Percentiles rank a stretch among this genome's conserved stretches.
Conservation (phyloP, 495 filamentous ascomycete species). For the Massariosphaeria phaeospora region DNA sequence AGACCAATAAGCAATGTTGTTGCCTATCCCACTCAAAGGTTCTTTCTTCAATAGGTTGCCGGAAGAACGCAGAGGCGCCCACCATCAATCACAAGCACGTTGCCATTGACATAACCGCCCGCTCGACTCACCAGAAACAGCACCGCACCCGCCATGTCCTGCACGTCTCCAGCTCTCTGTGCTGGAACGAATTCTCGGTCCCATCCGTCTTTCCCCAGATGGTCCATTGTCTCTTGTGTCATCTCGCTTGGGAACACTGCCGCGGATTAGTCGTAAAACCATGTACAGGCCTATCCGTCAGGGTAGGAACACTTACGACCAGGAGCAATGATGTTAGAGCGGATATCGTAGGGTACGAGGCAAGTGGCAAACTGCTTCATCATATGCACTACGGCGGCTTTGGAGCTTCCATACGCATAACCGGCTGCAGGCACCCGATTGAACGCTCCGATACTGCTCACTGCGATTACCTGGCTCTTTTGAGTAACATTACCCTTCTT, state of each 20-base stretch:
- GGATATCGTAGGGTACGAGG: slow-evolving; percentile 55
- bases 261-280: too few species aligned
- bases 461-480: slow-evolving; percentile 63
- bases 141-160: slow-evolving; percentile 60
- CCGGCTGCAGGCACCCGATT: slow-evolving; percentile 53
- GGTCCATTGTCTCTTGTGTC: too few species aligned
- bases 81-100: slow-evolving; percentile 52
- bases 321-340: slow-evolving; percentile 62
- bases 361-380: slow-evolving; percentile 56
- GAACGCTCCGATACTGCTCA: slow-evolving; percentile 58
- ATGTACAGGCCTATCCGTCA: too few species aligned
- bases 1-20: neutral
- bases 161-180: slow-evolving; percentile 46
- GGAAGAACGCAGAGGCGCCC: slow-evolving; percentile 50
- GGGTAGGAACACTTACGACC: too few species aligned
- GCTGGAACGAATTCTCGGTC: slow-evolving; percentile 47
- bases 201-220: too few species aligned
- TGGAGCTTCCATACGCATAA: slow-evolving; percentile 60
- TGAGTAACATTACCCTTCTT: too few species aligned
- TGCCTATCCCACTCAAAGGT: neutral
- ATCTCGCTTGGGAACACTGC: too few species aligned
- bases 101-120: slow-evolving; percentile 54
- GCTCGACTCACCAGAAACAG: slow-evolving; percentile 57
- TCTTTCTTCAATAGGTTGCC: slow-evolving; percentile 43
- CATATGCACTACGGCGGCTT: slow-evolving; percentile 59